Evolutionary conservation across 2,329 filamentous ascomycete species (phyloP).

Genomic region (Ascochyta rabiei): DNA sequence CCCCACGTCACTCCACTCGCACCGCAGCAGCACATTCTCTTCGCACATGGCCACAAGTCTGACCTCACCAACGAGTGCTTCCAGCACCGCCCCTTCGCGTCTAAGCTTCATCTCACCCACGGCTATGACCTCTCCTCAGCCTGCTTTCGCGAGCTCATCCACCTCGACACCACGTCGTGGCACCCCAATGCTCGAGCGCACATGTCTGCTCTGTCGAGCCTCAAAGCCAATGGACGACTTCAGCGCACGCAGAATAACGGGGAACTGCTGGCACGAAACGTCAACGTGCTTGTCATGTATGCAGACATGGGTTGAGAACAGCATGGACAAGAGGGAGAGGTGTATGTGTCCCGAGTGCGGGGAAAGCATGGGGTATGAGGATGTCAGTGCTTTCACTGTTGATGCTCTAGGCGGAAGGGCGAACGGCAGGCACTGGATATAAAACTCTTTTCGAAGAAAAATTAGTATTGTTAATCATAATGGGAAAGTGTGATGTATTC

Average conservation of each 20-base stretch:
- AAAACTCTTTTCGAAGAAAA: background rate
- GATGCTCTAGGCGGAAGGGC: conserved; percentile 14
- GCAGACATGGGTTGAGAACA: conserved; percentile 32
- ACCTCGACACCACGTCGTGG: conserved; percentile 19
- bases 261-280: conserved; percentile 37
- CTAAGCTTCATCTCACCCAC: conserved; percentile 11
- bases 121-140: conserved; percentile 5
- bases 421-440: conserved; percentile 12
- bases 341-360: conserved; percentile 41
- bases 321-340: conserved; percentile 24
- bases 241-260: conserved; percentile 28
- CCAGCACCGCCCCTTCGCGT: conserved; percentile 13
- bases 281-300: conserved; percentile 37
- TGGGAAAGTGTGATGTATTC: conserved; percentile 4
- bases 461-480: conserved; percentile 14
- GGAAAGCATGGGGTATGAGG: conserved; percentile 31
- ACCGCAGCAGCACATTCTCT: conserved; percentile 22
- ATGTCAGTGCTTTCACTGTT: conserved; percentile 32
- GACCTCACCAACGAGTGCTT: conserved; percentile 18
- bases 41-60: conserved; percentile 14
- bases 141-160: conserved; percentile 6
- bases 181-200: conserved; percentile 27
- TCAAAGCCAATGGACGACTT: conserved; percentile 28
- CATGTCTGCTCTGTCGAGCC: conserved; percentile 38
- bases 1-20: conserved; percentile 24